These are phyloP conservation scores for Cutaneotrichosporon cutaneum DNA, from an alignment of 1,284 basidiomycete genomes.

Conservation along the genomic window DNA sequence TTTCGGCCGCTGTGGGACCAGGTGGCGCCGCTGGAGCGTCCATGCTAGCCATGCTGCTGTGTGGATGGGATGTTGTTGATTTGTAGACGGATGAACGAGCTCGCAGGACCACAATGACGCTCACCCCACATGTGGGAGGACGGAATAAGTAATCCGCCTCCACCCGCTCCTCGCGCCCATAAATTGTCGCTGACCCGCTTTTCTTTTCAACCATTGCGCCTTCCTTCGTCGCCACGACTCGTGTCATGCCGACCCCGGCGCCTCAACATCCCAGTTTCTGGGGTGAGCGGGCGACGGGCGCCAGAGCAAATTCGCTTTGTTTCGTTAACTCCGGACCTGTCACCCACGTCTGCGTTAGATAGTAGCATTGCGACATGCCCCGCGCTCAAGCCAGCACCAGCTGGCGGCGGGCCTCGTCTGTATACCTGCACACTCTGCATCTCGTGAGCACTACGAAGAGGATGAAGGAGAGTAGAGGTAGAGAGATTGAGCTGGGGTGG, in stretches of 20 bases:
- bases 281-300: background rate
- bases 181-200: background rate
- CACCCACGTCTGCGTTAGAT: conserved; percentile 2
- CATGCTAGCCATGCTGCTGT: background rate
- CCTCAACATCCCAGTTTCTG: background rate
- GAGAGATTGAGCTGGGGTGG: too few relatives aligned
- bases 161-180: background rate
- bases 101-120: too few relatives aligned
- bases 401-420: background rate
- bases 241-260: background rate
- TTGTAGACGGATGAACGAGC: background rate
- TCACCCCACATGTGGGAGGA: background rate
- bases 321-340: conserved; percentile 1
- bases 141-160: background rate
- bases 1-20: too few relatives aligned
- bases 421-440: background rate
- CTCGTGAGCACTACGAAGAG: background rate
- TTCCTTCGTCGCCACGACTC: background rate
- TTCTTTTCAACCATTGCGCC: conserved; percentile 1
- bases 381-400: background rate
- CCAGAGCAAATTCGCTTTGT: background rate
- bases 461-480: background rate
- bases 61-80: too few relatives aligned
- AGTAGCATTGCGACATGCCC: background rate
- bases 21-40: background rate